Evolutionary conservation across 1,139 yeast genomes (phyloP).

Genomic region (Scheffersomyces parashehatae): DNA sequence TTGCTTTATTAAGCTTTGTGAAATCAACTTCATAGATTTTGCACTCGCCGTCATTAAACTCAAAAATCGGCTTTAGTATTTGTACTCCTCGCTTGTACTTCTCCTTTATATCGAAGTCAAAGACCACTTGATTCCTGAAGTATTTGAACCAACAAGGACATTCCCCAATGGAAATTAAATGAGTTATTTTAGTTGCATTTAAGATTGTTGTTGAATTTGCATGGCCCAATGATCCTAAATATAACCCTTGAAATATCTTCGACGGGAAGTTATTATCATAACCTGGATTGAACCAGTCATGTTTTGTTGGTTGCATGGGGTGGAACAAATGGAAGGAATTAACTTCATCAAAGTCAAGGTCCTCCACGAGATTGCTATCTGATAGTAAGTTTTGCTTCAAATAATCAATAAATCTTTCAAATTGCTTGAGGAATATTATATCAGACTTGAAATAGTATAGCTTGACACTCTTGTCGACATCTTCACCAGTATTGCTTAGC

Average conservation of each 20-base stretch:
- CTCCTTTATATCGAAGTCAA: constrained; percentile 21
- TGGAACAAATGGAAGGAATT: constrained; percentile 8
- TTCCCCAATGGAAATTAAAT: constrained; percentile 39
- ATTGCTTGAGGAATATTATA: constrained; percentile 29
- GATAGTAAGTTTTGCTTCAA: constrained; percentile 12
- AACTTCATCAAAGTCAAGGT: constrained; percentile 12
- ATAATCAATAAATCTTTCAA: constrained; percentile 31
- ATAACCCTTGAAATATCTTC: constrained; percentile 28
- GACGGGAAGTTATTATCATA: constrained; percentile 43
- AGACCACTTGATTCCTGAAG: constrained; percentile 14
- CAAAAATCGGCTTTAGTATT: constrained; percentile 25
- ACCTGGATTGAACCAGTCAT: constrained; percentile 38
- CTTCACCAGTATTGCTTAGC: constrained; percentile 7
- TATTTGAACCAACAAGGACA: constrained; percentile 34
- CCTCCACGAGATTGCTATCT: constrained; percentile 4
- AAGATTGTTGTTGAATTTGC: constrained; percentile 36
- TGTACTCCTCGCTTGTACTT: constrained; percentile 2
- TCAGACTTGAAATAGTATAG: constrained; percentile 37
- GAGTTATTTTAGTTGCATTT: constrained; percentile 22
- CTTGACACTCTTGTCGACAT: constrained; percentile 15
- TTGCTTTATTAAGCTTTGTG: constrained; percentile 4
- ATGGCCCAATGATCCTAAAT: constrained; percentile 38
- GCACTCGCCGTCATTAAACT: constrained; percentile 25
- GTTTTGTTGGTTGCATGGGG: constrained; percentile 4
- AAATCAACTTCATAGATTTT: constrained; percentile 31